phyloP scores from a whole-genome alignment of 495 filamentous ascomycete species.

The Penicillium waksmanii region DNA sequence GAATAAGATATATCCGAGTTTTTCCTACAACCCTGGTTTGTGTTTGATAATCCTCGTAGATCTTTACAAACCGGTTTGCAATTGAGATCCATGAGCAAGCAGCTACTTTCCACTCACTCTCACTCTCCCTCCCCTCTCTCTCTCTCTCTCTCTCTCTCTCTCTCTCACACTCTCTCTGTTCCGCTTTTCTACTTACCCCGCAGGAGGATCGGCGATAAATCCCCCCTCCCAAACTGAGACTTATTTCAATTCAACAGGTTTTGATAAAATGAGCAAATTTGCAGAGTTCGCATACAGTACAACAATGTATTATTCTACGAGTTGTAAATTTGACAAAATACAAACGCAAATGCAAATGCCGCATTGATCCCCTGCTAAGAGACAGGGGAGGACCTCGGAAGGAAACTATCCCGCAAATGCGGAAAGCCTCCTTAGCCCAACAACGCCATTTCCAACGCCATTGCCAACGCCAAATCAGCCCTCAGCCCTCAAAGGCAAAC shows the following conservation, averaged over 20 bases:
- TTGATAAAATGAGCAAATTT: not conserved
- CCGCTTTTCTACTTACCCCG: no score
- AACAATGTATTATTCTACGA: not conserved
- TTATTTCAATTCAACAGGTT: no score
- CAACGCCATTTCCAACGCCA: conserved; percentile 2
- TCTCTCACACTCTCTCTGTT: no score
- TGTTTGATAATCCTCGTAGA: no score
- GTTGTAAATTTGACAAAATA: conserved; percentile 2
- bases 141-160: no score
- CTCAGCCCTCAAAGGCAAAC: not conserved
- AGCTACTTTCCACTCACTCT: no score
- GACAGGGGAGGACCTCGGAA: not conserved
- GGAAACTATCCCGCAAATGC: conserved; percentile 7
- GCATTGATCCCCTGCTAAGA: not conserved
- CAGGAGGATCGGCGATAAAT: no score
- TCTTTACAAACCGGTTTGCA: no score
- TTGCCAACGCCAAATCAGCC: not conserved
- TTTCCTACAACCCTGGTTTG: not conserved
- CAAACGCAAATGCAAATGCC: not conserved
- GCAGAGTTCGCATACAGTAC: not conserved
- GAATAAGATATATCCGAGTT: conserved; percentile 25
- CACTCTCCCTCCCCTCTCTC: no score
- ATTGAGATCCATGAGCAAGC: no score
- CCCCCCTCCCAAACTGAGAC: no score
- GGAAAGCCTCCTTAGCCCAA: not conserved